Base-by-base conservation (phyloP, 2,329 filamentous ascomycete species). In the Aquanectria penicillioides region DNA sequence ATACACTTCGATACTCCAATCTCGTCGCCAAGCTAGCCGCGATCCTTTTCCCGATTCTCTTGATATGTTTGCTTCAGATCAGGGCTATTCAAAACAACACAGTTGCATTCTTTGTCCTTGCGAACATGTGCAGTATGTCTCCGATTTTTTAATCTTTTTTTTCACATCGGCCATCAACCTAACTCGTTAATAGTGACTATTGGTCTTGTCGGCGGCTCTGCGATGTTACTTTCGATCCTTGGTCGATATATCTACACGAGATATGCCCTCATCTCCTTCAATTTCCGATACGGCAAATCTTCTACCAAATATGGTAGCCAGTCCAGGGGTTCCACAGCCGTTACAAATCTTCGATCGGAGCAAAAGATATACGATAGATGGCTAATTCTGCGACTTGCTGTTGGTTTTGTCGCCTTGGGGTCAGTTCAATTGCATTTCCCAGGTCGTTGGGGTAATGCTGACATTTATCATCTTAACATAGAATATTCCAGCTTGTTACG, bases 311-410 rank as follows among this genome's bases (percentile, higher is more conserved):
- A 29, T 34, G 47, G 37, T 13, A 37, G n/a, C 9, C 25, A 36
- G 22, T 53, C 48, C 3, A 20, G 18, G 4, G 41, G n/a, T n/a
- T n/a, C 13, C 26, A 50, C 60, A 8, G 26, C 46, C 18, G 9
- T 29, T 2, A 33, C 28, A 7, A 20, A 25, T 8, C 10, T 50
- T 44, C 44, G 17, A 20, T 15, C 54, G 36, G 69, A 69, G 29
- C 36, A 37, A 52, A 62, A 70, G 22, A 79, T 81, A 9, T 82
- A 82, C 61, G 79, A 82, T 61, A 73, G 69, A 34, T 81, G 78
- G 72, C 72, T 82, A 5, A 64, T 82, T 6, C 69, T 77, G 6
- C 77, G 80, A 9, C 82, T 82, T 60, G 75, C 75, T 2, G 73
- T 82, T 11, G 79, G 73, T 2, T 81, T 81, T 55, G 53, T 77